Base-by-base conservation (phyloP, 768 basidiomycete species). In the Psilocybe sp. region DNA sequence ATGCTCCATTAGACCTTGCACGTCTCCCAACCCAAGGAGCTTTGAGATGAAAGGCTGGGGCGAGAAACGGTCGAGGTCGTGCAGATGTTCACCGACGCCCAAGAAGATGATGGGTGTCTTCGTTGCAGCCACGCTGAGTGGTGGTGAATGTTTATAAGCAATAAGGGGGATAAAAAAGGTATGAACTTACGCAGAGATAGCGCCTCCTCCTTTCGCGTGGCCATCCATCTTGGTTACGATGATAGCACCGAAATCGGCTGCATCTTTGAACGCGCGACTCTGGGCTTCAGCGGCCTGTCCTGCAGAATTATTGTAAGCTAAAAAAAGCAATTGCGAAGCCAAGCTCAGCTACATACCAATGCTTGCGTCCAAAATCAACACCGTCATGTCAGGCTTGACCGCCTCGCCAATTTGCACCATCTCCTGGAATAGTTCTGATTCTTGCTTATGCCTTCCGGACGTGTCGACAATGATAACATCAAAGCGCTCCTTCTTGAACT, bases 201-300 rank as follows among this genome's bases (percentile, higher is more conserved):
- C 97, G 18, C 97, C 97, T 67, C 97, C 97, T 49, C 97, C 97
- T 66, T 97, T 98, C 1, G 97, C 97, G 61, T 99, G 97, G 4
- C 97, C 97, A 60, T 99, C 97, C 85, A 99, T 92, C 72, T 99
- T 99, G 10, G 97, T 99, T 13, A 99, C 97, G 52, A 99, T 97
- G 57, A 99, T 99, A 2, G 96, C 97, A 50, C 96, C 97, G 64
- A 99, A 99, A 64, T 97, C 84, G 16, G 94, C 91, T 52, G 89
- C 92, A 54, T 98, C 96, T 70, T 99, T 99, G 79, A 99, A 99
- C 1, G 97, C 97, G 37, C 84, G 82, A 65, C 89, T 89, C 63
- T 99, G 97, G 5, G 91, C 89, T 64, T 99, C 97, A 12, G 97
- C 97, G 8, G 97, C 95, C 77, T 99, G 97, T 63, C 96, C 93